Conservation (phyloP, 2,329 filamentous ascomycete genomes). For the Triangularia verruculosa region DNA sequence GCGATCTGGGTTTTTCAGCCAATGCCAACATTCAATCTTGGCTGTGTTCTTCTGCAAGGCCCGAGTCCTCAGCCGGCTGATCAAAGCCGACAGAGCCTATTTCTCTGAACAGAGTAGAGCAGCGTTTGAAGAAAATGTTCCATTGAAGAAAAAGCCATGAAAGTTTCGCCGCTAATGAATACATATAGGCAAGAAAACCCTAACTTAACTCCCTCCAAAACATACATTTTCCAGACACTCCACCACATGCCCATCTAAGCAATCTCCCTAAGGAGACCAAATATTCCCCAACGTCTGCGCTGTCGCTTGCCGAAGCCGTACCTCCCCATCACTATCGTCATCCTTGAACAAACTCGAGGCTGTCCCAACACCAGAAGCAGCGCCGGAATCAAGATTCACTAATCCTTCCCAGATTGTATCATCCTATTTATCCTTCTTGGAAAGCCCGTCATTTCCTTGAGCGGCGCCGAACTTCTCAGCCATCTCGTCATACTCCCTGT, state of each 20-base stretch:
- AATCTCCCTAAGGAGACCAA: neutral
- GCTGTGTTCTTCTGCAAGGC: too few species aligned
- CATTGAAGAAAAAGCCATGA: neutral
- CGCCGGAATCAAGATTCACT: neutral
- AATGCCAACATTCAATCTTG: too few species aligned
- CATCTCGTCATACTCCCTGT: conserved; percentile 80
- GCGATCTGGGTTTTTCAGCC: too few species aligned
- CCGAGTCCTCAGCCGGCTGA: too few species aligned
- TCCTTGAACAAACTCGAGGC: neutral
- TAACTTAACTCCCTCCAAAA: neutral
- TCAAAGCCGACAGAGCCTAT: too few species aligned
- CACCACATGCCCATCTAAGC: neutral
- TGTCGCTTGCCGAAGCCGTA: neutral
- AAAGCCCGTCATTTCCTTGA: conserved; percentile 47
- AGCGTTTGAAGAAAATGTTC: neutral
- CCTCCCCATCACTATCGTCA: neutral
- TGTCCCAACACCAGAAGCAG: neutral
- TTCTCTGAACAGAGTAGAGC: too few species aligned
- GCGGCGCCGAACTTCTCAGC: conserved; percentile 74
- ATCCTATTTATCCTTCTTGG: conserved; percentile 51
- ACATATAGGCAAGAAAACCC: neutral
- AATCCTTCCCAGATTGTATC: neutral
- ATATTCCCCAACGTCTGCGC: neutral
- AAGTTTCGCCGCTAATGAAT: neutral
- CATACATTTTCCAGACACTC: neutral